phyloP scores from a whole-genome alignment of 164 flowering plant genomes.

The Dillenia suffruticosa region DNA sequence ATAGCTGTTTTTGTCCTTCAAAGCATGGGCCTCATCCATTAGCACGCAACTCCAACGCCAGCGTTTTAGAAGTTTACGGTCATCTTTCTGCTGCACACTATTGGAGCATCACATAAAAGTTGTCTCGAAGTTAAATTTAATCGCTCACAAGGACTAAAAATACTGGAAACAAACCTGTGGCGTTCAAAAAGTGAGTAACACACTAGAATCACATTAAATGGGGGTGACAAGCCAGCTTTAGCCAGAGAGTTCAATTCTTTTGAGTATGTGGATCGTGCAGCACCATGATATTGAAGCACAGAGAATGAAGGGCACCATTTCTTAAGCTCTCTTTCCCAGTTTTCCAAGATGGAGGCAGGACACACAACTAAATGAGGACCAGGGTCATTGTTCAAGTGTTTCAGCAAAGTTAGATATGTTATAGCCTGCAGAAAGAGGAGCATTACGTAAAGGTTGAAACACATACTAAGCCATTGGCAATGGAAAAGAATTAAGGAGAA shows the following conservation, averaged over 20 bases:
- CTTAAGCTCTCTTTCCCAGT: slow-evolving; percentile 96
- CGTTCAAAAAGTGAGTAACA: slow-evolving; percentile 95
- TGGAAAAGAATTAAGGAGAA: slow-evolving; percentile 1
- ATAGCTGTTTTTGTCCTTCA: slow-evolving; percentile 90
- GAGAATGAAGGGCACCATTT: slow-evolving; percentile 95
- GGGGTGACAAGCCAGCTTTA: slow-evolving; percentile 76
- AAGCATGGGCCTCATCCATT: slow-evolving; percentile 99
- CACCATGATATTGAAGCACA: slow-evolving; percentile 81
- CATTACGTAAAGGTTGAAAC: neutral
- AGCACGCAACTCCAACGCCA: slow-evolving; percentile 95
- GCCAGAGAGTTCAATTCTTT: slow-evolving; percentile 62
- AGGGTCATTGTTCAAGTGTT: slow-evolving; percentile 71
- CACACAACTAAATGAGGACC: slow-evolving; percentile 98
- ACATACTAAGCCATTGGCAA: neutral
- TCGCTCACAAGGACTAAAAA: neutral
- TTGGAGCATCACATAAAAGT: slow-evolving; percentile 10
- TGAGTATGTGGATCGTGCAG: slow-evolving; percentile 61
- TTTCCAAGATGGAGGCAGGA: slow-evolving; percentile 94
- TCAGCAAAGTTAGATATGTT: slow-evolving; percentile 74
- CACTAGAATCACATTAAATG: slow-evolving; percentile 89
- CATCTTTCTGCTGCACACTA: slow-evolving; percentile 95
- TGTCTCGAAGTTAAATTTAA: neutral
- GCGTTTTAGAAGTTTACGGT: slow-evolving; percentile 79
- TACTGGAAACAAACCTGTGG: slow-evolving; percentile 55
- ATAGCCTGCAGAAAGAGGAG: slow-evolving; percentile 63